Base-by-base conservation (phyloP, 2,329 filamentous ascomycete species). In the Calonectria pseudoreteaudii region DNA sequence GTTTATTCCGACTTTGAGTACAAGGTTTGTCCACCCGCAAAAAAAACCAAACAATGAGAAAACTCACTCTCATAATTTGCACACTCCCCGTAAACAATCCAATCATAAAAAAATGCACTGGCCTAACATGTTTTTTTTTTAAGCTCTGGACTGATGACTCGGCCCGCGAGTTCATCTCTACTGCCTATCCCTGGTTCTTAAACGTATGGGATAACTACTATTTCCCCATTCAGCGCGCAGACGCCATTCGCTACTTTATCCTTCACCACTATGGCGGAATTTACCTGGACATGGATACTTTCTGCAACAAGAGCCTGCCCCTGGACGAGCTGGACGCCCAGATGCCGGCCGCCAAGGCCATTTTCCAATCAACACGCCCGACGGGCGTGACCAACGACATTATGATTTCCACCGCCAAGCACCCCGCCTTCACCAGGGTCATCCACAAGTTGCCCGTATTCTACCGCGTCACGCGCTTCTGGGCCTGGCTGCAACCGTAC, bases 301-400 rank as follows among this genome's bases (percentile, higher is more conserved):
- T 78, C 26, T 83, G 82, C 75, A 81, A 80, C 74, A 70, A 79
- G 52, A 79, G 77, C 3, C 74, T 84, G 14, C 82, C 82, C 3
- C 65, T 83, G 9, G 60, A 79, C 38, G 75, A 80, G n/a, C 73
- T 84, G 64, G 82, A 82, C 26, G 50, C 75, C 41, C 79, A 75
- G 66, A 50, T 34, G 41, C 34, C 38, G 18, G 6, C 47, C 14
- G 74, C 79, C 56, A 67, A 73, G 38, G 76, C 80, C 70, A 58
- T 82, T 26, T 82, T 81, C 77, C 77, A 81, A 58, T 80, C 81
- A 76, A 95, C 94, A 0, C 85, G 90, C 5, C 94, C 94, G 3
- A 95, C 94, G 1, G 94, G 94, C 75, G 94, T 96, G 78, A 94
- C 92, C 78, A 96, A 96, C 86, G 94, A 96, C 80, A 92, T 92